Conservation (phyloP, 2,329 filamentous ascomycete species). For the Davidsoniella eucalypti region DNA sequence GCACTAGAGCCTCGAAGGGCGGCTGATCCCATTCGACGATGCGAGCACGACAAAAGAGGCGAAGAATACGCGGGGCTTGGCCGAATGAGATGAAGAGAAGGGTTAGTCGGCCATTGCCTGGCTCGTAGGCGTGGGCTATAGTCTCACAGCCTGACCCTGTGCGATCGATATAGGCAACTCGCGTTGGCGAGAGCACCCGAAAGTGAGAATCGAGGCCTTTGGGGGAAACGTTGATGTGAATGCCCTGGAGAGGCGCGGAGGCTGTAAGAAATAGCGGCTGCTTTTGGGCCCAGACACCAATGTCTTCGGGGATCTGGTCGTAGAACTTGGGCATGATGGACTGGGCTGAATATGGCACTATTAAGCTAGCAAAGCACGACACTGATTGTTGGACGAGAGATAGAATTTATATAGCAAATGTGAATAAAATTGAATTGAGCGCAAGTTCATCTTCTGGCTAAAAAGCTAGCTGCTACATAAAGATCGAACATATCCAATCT, state of each 20-base stretch:
- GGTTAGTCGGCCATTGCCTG: conserved; percentile 49
- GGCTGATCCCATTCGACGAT: conserved; percentile 44
- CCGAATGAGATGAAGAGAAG: conserved; percentile 59
- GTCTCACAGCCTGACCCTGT: conserved; percentile 65
- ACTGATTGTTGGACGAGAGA: too few species aligned
- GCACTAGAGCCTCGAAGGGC: conserved; percentile 32
- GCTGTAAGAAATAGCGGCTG: conserved; percentile 65
- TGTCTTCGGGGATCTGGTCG: conserved; percentile 34
- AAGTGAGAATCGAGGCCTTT: conserved; percentile 54
- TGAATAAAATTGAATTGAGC: not conserved
- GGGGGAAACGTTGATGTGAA: conserved; percentile 61
- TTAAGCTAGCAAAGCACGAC: not conserved
- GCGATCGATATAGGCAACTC: conserved; percentile 56
- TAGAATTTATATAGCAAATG: not conserved
- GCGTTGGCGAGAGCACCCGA: conserved; percentile 38
- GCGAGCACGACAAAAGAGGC: conserved; percentile 42
- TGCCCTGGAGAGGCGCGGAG: conserved; percentile 49
- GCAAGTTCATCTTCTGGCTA: too few species aligned
- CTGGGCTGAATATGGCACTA: not conserved
- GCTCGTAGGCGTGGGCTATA: conserved; percentile 55
- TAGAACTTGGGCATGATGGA: conserved; percentile 40
- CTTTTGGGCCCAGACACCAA: conserved; percentile 44
- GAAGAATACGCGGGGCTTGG: conserved; percentile 40
- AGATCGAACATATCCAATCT: too few species aligned
- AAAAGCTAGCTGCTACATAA: too few species aligned